Evolutionary conservation across 2,329 filamentous ascomycete species (phyloP).

Genomic region (Aspergillus sp.): DNA sequence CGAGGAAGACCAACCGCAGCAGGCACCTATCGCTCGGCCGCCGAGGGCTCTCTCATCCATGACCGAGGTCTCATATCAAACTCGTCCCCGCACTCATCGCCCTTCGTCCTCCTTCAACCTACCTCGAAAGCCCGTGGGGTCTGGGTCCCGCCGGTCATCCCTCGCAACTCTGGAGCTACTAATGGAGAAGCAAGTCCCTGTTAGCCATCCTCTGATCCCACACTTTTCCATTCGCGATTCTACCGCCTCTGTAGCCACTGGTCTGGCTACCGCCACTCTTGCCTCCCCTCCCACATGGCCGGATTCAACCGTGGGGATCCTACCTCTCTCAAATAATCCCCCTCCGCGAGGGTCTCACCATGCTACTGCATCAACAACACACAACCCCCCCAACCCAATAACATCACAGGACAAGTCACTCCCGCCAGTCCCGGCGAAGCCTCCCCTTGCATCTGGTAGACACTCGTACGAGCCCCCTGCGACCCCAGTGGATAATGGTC

Average conservation of each 20-base stretch:
- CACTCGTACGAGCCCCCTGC: constrained; percentile 9
- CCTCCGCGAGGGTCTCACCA: background rate
- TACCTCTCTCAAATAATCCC: constrained; percentile 1
- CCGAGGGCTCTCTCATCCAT: constrained; percentile 32
- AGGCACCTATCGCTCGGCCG: constrained; percentile 26
- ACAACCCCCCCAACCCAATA: constrained; percentile 22
- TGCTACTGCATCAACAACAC: constrained; percentile 16
- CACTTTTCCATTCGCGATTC: constrained; percentile 29
- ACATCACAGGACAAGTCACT: constrained; percentile 24
- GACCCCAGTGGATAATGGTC: constrained; percentile 12
- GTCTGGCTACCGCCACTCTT: constrained; percentile 14
- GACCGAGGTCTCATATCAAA: constrained; percentile 20
- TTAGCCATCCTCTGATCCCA: constrained; percentile 27
- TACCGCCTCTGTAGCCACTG: constrained; percentile 13
- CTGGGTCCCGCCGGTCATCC: constrained; percentile 29
- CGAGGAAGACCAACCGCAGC: constrained; percentile 24
- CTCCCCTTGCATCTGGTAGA: constrained; percentile 4
- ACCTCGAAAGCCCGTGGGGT: constrained; percentile 39
- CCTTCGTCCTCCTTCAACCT: constrained; percentile 30
- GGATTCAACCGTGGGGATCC: constrained; percentile 13
- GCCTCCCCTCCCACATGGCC: constrained; percentile 13
- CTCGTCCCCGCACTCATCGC: constrained; percentile 16
- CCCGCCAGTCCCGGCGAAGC: constrained; percentile 20
- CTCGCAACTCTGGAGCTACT: constrained; percentile 24
- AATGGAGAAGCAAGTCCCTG: constrained; percentile 18